These are phyloP conservation scores for Skeletonema costatum DNA, from an alignment of 108 stramenopile genomes.

Conservation along the genomic window DNA sequence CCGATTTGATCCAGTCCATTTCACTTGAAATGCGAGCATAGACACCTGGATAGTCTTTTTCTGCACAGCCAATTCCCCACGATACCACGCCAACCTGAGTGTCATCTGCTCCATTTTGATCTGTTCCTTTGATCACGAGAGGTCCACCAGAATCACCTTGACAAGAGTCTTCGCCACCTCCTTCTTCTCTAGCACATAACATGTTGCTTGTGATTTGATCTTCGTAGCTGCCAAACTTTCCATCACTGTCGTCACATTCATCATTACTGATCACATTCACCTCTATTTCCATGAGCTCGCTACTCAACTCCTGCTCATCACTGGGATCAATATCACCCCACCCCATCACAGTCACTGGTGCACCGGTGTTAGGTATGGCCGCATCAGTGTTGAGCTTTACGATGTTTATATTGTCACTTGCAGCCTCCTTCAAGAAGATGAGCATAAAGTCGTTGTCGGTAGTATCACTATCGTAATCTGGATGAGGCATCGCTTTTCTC, in stretches of 20 bases:
- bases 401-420: background rate
- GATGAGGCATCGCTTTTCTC: slow-evolving; percentile 14
- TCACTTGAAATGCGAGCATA: slow-evolving; percentile 25
- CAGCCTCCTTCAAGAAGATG: slow-evolving; percentile 26
- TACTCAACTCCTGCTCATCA: background rate
- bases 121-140: slow-evolving; percentile 1
- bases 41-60: slow-evolving; percentile 48
- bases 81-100: slow-evolving; percentile 53
- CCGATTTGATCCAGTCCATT: slow-evolving; percentile 34
- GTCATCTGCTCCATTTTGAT: background rate
- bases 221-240: slow-evolving; percentile 8
- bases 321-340: slow-evolving; percentile 38
- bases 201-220: slow-evolving; percentile 40
- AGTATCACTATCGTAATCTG: slow-evolving; percentile 10
- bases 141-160: slow-evolving; percentile 60
- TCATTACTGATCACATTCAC: slow-evolving; percentile 23
- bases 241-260: slow-evolving; percentile 14
- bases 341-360: slow-evolving; percentile 51
- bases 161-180: slow-evolving; percentile 34
- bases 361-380: slow-evolving; percentile 2
- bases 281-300: slow-evolving; percentile 12
- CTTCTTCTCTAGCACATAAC: slow-evolving; percentile 42
- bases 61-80: slow-evolving; percentile 58
- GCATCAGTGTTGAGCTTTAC: slow-evolving; percentile 30
- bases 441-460: slow-evolving; percentile 35